Evolutionary conservation across 2,329 filamentous ascomycete genomes (phyloP).

Genomic region (Talaromyces sp.): DNA sequence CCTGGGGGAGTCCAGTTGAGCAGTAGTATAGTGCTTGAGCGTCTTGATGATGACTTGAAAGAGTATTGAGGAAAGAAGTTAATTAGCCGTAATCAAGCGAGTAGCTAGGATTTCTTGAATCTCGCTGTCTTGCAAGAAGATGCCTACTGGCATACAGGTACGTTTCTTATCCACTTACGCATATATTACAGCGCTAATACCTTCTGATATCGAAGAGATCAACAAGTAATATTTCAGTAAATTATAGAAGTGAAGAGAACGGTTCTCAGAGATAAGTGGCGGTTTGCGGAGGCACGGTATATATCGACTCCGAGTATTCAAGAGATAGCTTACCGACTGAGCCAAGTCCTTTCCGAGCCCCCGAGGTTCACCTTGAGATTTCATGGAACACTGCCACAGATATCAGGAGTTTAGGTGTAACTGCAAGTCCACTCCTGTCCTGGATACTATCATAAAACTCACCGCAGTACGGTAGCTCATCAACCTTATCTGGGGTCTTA

Average conservation of each 20-base stretch:
- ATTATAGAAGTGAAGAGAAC: not conserved
- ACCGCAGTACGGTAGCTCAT: not conserved
- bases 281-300: not conserved
- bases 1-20: not conserved
- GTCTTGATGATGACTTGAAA: not conserved
- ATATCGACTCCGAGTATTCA: not conserved
- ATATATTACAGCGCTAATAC: too few relatives aligned
- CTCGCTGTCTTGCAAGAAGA: not conserved
- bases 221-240: not conserved
- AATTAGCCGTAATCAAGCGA: conserved; percentile 12
- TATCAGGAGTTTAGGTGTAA: not conserved
- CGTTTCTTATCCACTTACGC: not conserved
- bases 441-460: not conserved
- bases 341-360: not conserved
- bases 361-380: not conserved
- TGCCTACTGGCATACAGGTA: not conserved
- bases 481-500: not conserved
- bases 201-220: not conserved
- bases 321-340: not conserved
- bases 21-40: not conserved
- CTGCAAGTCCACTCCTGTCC: not conserved
- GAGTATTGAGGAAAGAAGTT: not conserved
- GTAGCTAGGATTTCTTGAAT: conserved; percentile 4
- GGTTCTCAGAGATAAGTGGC: not conserved
- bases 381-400: not conserved